Conservation (phyloP, 73 alveolate species). For the Tetrahymena elliotti region DNA sequence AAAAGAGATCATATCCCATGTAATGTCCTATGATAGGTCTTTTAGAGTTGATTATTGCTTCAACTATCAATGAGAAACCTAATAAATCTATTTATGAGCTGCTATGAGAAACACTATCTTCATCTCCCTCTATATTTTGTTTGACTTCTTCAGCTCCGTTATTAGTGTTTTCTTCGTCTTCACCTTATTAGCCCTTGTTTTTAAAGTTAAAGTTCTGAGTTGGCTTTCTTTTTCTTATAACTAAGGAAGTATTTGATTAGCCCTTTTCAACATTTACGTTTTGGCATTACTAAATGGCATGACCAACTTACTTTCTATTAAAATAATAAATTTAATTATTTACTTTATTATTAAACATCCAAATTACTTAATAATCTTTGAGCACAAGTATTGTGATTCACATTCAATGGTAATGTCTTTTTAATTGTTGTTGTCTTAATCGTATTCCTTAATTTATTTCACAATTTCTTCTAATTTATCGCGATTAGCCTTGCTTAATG, state of each 20-base stretch:
- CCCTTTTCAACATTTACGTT: background rate
- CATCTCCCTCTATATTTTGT: background rate
- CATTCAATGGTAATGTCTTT: background rate
- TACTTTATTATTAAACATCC: background rate
- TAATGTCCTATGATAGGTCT: slow-evolving; percentile 86
- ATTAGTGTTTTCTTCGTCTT: background rate
- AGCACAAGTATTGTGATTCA: background rate
- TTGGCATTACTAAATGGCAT: background rate
- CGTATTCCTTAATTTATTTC: background rate
- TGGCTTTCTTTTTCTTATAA: background rate
- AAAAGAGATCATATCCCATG: slow-evolving; percentile 76
- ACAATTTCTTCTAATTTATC: background rate
- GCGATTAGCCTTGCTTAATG: background rate
- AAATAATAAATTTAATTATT: background rate
- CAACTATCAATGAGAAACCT: slow-evolving; percentile 30
- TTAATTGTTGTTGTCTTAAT: background rate
- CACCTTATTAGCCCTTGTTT: background rate
- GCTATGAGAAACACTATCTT: background rate
- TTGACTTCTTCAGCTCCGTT: background rate
- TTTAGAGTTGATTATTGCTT: slow-evolving; percentile 54
- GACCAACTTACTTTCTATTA: background rate
- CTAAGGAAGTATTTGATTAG: background rate
- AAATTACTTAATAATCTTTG: background rate
- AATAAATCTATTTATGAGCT: background rate
- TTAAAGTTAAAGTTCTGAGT: background rate